phyloP scores from a whole-genome alignment of 2,329 filamentous ascomycete genomes.

The Penicillium verrucosum region DNA sequence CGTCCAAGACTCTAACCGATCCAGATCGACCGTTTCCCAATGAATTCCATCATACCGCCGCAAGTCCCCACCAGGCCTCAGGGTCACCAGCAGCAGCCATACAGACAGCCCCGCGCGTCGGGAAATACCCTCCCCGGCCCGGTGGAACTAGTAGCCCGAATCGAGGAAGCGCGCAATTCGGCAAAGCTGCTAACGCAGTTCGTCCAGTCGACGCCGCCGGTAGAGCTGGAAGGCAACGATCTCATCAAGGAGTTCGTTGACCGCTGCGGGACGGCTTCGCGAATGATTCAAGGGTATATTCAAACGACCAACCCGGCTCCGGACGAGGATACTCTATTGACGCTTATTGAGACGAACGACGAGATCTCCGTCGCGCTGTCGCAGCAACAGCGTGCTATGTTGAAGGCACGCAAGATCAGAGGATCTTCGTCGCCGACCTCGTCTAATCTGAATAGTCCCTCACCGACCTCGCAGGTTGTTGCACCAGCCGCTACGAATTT shows the following conservation, averaged over 20 bases:
- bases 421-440: slow-evolving; percentile 19
- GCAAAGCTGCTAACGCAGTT: slow-evolving; percentile 91
- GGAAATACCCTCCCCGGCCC: slow-evolving; percentile 58
- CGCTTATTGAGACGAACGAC: slow-evolving; percentile 90
- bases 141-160: slow-evolving; percentile 72
- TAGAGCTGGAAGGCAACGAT: slow-evolving; percentile 77
- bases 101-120: slow-evolving; percentile 31
- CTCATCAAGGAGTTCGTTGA: slow-evolving; percentile 88
- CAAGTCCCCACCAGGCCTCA: neutral
- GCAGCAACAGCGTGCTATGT: slow-evolving; percentile 76
- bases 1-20: neutral
- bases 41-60: neutral
- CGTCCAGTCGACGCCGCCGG: slow-evolving; percentile 75
- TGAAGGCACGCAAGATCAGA: slow-evolving; percentile 52
- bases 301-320: slow-evolving; percentile 71
- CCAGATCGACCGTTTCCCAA: slow-evolving; percentile 12
- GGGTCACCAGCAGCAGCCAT: neutral
- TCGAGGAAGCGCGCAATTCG: slow-evolving; percentile 87
- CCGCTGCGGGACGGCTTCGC: slow-evolving; percentile 75
- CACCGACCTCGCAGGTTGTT: slow-evolving; percentile 15
- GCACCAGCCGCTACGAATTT: slow-evolving; percentile 15
- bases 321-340: slow-evolving; percentile 91
- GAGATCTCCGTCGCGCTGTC: slow-evolving; percentile 78
- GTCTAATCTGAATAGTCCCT: slow-evolving; percentile 14
- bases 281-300: slow-evolving; percentile 84